Evolutionary conservation across 106 monocot species (phyloP), one percentile per base, ranked within the genome.

Genomic region (Triglochin maritima): DNA sequence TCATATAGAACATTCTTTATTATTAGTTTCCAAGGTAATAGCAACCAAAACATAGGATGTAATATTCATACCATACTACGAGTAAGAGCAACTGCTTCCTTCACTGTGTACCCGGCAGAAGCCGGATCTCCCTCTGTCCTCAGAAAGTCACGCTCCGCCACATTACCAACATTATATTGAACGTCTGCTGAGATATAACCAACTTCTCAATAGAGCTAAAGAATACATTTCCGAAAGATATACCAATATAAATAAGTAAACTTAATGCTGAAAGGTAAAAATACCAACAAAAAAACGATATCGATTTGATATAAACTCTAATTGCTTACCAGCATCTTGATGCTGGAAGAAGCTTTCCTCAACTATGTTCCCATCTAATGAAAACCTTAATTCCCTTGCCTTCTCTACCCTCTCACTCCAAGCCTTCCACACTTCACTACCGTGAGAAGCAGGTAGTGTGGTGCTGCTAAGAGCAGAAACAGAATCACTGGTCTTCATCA

Each of bases 351-450:
- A 69, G 73, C 74, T 75, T 63, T 55, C 74, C 6, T 69, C 77
- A 42, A 98, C 41, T 57, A 84, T 71, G 64, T 86, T 70, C 10
- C 96, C 96, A 68, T 98, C 83, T 63, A 98, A 77, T 9, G 81
- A 69, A 82, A 98, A 98, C 64, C 96, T 84, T 59, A 84, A 70
- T 0, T 55, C 62, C 75, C 91, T 91, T 17, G 76, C 80, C 58
- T 79, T 86, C 86, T 98, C 91, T 44, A 98, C 96, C 76, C 82
- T 84, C 64, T 98, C 79, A 66, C 86, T 82, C 96, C 96, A 98
- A 57, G 55, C 66, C 66, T 84, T 86, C 96, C 96, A 98, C 16
- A 65, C 54, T 47, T 48, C 72, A 59, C 77, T 79, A 51, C 66
- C 69, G 51, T 5, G 14, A 60, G 72, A 72, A 62, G 73, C 72